These are phyloP conservation scores for Lachnellula suecica DNA, from an alignment of 2,329 filamentous ascomycete genomes.

Conservation along the genomic window DNA sequence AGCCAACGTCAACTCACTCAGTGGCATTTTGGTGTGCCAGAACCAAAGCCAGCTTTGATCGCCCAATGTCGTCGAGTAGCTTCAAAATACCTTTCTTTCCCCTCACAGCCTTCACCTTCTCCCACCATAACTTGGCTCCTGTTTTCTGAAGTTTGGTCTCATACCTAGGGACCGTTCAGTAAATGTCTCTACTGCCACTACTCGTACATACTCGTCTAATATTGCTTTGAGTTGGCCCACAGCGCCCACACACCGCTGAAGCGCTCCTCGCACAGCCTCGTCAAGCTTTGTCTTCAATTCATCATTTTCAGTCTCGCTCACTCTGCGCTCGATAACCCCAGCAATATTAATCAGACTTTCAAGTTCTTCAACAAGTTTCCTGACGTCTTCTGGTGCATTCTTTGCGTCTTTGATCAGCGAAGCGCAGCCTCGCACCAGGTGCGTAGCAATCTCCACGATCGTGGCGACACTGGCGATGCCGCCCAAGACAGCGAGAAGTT, in stretches of 20 bases:
- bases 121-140: neutral
- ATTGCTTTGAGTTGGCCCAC: neutral
- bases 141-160: neutral
- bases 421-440: neutral
- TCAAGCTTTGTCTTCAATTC: neutral
- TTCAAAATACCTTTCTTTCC: neutral
- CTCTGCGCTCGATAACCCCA: neutral
- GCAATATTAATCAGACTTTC: neutral
- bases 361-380: neutral
- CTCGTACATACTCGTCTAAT: neutral
- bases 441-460: neutral
- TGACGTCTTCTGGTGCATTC: neutral
- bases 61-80: neutral
- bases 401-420: neutral
- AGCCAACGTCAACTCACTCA: neutral
- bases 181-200: no score
- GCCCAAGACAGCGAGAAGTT: neutral
- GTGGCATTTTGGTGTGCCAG: neutral
- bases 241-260: neutral
- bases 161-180: neutral
- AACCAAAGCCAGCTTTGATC: neutral
- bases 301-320: neutral
- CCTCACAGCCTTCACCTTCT: neutral
- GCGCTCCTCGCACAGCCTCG: neutral
- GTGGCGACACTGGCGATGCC: neutral